Percentiles rank a stretch among this genome's conserved stretches.
These are phyloP conservation scores for Aspergillus sp. DNA, from an alignment of 2,329 filamentous ascomycete species.

Conservation along the genomic window DNA sequence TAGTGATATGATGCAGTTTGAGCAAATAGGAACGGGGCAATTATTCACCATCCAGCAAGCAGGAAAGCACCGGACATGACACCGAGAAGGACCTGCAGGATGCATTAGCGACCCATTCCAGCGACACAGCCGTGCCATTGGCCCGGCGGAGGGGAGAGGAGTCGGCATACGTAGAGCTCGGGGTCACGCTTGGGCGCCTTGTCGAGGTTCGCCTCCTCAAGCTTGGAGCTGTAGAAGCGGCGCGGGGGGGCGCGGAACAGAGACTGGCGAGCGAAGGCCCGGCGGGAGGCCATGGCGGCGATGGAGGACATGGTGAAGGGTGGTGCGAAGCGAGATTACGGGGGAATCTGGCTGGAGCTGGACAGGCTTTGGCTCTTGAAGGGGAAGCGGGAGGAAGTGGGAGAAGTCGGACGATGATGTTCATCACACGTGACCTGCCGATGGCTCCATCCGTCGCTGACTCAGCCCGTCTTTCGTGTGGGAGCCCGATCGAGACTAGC, in stretches of 20 bases:
- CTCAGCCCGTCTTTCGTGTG: slow-evolving; percentile 12
- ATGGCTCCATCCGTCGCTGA: slow-evolving; percentile 15
- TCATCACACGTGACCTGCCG: slow-evolving; percentile 28
- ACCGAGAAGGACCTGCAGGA: slow-evolving; percentile 73
- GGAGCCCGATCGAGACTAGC: slow-evolving; percentile 1
- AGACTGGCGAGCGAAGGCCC: slow-evolving; percentile 40
- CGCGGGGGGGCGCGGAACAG: slow-evolving; percentile 41
- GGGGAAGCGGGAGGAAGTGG: slow-evolving; percentile 28
- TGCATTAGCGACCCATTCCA: slow-evolving; percentile 15
- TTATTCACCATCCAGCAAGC: slow-evolving; percentile 70
- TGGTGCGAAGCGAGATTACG: slow-evolving; percentile 12
- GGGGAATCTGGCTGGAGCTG: slow-evolving; percentile 12
- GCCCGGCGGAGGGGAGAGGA: not conserved
- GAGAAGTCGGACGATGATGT: slow-evolving; percentile 34
- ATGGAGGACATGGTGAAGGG: slow-evolving; percentile 40
- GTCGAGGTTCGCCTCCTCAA: slow-evolving; percentile 53
- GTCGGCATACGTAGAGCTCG: slow-evolving; percentile 65
- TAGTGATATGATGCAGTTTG: slow-evolving; percentile 1
- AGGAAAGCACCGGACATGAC: slow-evolving; percentile 88
- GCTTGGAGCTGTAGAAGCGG: slow-evolving; percentile 40
- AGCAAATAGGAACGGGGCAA: slow-evolving; percentile 3
- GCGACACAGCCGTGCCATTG: too few relatives aligned
- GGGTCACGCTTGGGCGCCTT: slow-evolving; percentile 67
- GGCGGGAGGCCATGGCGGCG: slow-evolving; percentile 40
- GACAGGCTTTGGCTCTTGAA: slow-evolving; percentile 8